Evolutionary conservation across 768 basidiomycete genomes (phyloP), one percentile per base, ranked within the genome.

Genomic region (Pulveroboletus sp.): DNA sequence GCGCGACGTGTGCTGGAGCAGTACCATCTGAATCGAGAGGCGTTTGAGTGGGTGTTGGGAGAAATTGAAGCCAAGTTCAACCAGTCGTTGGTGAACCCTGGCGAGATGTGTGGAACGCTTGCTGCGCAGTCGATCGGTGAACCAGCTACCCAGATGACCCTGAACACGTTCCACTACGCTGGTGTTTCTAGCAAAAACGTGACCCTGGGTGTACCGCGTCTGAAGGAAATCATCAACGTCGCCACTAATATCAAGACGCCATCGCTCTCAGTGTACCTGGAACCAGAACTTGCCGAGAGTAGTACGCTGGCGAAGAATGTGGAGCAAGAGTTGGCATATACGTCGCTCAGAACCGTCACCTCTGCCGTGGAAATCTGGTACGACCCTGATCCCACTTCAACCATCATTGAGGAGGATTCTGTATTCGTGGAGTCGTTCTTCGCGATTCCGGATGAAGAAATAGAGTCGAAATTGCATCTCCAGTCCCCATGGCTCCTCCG

Each of bases 121-220:
- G 88, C 95, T 33, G 96, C 96, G 0, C 96, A 99, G 72, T 98
- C 96, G 0, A 99, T 98, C 57, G 96, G 96, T 69, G 96, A 98
- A 75, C 96, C 96, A 0, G 96, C 96, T 5, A 99, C 96, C 0
- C 96, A 99, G 72, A 98, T 99, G 96, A 98, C 96, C 6, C 71
- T 99, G 51, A 99, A 99, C 69, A 98, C 95, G 0, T 99, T 98
- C 89, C 96, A 99, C 71, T 98, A 97, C 67, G 96, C 96, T 53
- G 96, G 96, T 85, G 96, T 99, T 24, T 95, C 96, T n/a, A 93
- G 89, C 64, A 98, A 98, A 74, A 97, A 96, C 71, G 96, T 99
- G 43, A 99, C 96, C 0, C 90, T 98, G 51, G 96, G 96, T 85
- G 96, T 99, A 2, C 96, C 96, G 2, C 94, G 96, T 70, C 69